These are phyloP conservation scores for Eremochloa ophiuroides DNA, from an alignment of 176 grass and related monocot species.

Conservation along the genomic window DNA sequence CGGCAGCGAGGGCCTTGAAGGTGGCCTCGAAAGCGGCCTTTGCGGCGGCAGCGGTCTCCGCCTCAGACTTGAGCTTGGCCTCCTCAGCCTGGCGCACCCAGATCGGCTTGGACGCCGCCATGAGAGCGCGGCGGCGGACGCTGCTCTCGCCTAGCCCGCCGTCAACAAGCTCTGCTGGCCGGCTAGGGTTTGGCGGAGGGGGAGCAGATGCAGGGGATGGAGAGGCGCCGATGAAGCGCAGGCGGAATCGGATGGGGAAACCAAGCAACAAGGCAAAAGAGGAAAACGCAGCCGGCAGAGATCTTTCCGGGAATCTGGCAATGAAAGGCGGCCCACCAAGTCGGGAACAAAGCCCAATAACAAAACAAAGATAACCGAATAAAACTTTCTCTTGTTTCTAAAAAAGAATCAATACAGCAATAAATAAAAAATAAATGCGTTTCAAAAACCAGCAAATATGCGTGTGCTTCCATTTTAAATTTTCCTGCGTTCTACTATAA, in stretches of 20 bases:
- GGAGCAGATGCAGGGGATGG: not conserved
- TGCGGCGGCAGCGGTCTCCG: constrained; percentile 73
- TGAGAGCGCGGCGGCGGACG: not conserved
- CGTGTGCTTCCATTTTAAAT: no score
- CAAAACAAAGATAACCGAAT: not conserved
- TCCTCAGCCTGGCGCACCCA: constrained; percentile 96
- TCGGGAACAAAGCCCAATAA: not conserved
- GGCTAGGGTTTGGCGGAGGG: constrained; percentile 30
- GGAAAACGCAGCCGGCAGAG: not conserved
- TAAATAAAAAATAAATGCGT: no score
- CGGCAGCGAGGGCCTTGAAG: constrained; percentile 56
- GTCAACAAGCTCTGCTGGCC: not conserved
- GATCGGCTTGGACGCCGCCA: constrained; percentile 69
- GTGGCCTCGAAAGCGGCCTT: constrained; percentile 97
- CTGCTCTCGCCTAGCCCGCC: not conserved
- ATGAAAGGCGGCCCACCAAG: not conserved
- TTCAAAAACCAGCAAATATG: no score
- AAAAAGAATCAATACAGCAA: no score
- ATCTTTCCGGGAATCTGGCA: not conserved
- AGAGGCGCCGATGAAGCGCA: not conserved
- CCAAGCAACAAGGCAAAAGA: not conserved
- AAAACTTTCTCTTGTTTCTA: no score
- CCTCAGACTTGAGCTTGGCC: constrained; percentile 93
- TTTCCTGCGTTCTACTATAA: no score
- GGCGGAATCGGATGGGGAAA: not conserved